Conservation (phyloP, 1,284 basidiomycete species). For the Waitea zeae region DNA sequence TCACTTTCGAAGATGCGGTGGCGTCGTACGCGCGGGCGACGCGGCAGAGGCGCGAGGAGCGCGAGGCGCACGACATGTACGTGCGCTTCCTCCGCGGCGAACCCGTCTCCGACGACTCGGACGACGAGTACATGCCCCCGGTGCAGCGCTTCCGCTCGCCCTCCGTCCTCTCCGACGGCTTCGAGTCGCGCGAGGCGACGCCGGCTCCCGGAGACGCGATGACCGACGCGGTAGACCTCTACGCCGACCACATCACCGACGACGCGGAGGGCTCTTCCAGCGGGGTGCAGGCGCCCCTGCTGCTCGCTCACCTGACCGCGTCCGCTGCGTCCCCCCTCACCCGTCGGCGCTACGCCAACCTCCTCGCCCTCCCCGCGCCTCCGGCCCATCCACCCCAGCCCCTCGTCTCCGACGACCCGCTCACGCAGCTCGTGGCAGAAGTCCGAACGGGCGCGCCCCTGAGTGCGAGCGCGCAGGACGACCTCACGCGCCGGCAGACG, state of each 20-base stretch:
- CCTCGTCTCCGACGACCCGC: conserved; percentile 13
- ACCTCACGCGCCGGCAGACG: conserved; percentile 21
- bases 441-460: conserved; percentile 5
- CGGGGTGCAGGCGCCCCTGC: conserved; percentile 17
- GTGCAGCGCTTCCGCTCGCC: no score
- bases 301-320: conserved; percentile 33
- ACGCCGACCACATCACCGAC: conserved; percentile 23
- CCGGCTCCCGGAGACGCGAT: no score
- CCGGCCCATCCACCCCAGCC: conserved; percentile 6
- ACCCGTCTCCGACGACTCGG: conserved; percentile 42
- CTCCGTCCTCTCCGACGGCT: conserved; percentile 5
- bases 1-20: conserved; percentile 8
- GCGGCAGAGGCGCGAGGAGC: no score
- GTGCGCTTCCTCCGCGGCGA: conserved; percentile 45
- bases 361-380: conserved; percentile 11
- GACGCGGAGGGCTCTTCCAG: conserved; percentile 11
- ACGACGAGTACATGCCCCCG: conserved; percentile 29
- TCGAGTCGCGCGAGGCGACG: conserved; percentile 10
- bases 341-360: conserved; percentile 21
- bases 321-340: conserved; percentile 25
- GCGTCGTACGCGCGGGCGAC: conserved; percentile 6
- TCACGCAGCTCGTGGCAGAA: conserved; percentile 9
- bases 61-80: conserved; percentile 22
- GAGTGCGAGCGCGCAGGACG: conserved; percentile 8
- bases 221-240: conserved; percentile 20